Evolutionary conservation across 2,329 filamentous ascomycete genomes (phyloP), one percentile per base, ranked within the genome.

Genomic region (Onygena corvina): DNA sequence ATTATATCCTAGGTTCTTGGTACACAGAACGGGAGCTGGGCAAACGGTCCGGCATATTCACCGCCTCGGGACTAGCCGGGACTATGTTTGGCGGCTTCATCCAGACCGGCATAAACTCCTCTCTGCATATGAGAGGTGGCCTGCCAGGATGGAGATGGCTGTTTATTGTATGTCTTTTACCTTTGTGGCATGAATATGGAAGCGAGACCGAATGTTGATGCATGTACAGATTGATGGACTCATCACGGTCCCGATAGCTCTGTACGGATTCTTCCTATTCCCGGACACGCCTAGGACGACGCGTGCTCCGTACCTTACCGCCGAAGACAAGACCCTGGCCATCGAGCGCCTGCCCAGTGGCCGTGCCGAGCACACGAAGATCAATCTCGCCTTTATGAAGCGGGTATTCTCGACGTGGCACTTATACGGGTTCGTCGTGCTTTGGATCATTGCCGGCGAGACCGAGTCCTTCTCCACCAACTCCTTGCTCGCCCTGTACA

Each of bases 391-490:
- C 34, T 64, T 66, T 35, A 52, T 58, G 29, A 64, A 61, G 35
- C 56, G 56, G n/a, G 49, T 66, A 46, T 62, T 67, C 50, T 55
- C 53, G 18, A 59, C 59, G 8, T 66, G 63, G 63, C 62, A 65
- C 50, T 65, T 61, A 58, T 67, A 64, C 53, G 62, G 57, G 3
- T 67, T 67, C 38, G 61, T 64, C 23, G 57, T 65, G 31, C 56
- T 67, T 4, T 67, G 63, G 64, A 75, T 83, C 54, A 78, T 86
- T 34, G 81, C 81, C 0, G 80, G 81, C 25, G 80, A 85, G 59
- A 81, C 79, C 0, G 83, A 87, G 60, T 83, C 79, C 0, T 86
- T 85, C 61, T 78, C 75, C 47, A 73, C 75, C 16, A 85, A 86
- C 61, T 69, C 76, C 0, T 68, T 85, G 1, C 57, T 77, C 0